phyloP scores from a whole-genome alignment of 129 eudicot genomes.

The Smallanthus sonchifolius region DNA sequence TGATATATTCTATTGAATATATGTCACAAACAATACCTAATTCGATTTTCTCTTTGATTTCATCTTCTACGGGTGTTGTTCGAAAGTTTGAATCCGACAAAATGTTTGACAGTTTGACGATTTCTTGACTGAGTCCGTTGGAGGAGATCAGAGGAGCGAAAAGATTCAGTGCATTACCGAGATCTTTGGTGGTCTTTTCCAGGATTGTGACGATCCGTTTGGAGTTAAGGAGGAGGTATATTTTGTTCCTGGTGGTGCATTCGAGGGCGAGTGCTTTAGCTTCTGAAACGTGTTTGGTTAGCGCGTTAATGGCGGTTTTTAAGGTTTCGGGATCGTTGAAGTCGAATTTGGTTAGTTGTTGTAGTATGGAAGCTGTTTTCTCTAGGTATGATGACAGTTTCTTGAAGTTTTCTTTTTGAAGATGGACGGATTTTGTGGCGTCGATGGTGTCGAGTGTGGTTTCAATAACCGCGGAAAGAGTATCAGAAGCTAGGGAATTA shows the following conservation, averaged over 20 bases:
- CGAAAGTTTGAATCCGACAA: slow-evolving; percentile 33
- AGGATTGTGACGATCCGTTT: slow-evolving; percentile 3
- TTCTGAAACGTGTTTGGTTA: slow-evolving; percentile 18
- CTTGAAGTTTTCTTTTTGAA: slow-evolving; percentile 36
- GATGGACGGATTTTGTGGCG: slow-evolving; percentile 19
- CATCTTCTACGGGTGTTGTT: slow-evolving; percentile 30
- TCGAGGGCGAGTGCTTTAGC: slow-evolving; percentile 27
- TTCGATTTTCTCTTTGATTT: slow-evolving; percentile 32
- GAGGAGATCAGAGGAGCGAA: slow-evolving; percentile 24
- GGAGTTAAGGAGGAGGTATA: slow-evolving; percentile 37
- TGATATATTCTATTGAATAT: no score
- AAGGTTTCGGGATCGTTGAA: slow-evolving; percentile 15
- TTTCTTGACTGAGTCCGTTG: slow-evolving; percentile 19
- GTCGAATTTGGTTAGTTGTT: slow-evolving; percentile 12
- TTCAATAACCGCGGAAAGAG: slow-evolving; percentile 15
- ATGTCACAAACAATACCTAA: neutral
- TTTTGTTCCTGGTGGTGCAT: slow-evolving; percentile 33
- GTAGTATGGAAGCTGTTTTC: slow-evolving; percentile 10
- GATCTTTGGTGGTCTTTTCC: slow-evolving; percentile 33
- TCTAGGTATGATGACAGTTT: slow-evolving; percentile 31
- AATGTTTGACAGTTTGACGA: slow-evolving; percentile 27
- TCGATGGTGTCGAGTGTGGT: slow-evolving; percentile 21
- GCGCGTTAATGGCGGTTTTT: slow-evolving; percentile 9
- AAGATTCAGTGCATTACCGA: slow-evolving; percentile 14
- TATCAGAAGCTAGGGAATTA: slow-evolving; percentile 11